Evolutionary conservation across 495 filamentous ascomycete genomes (phyloP).

Genomic region (Apodospora peruviana): DNA sequence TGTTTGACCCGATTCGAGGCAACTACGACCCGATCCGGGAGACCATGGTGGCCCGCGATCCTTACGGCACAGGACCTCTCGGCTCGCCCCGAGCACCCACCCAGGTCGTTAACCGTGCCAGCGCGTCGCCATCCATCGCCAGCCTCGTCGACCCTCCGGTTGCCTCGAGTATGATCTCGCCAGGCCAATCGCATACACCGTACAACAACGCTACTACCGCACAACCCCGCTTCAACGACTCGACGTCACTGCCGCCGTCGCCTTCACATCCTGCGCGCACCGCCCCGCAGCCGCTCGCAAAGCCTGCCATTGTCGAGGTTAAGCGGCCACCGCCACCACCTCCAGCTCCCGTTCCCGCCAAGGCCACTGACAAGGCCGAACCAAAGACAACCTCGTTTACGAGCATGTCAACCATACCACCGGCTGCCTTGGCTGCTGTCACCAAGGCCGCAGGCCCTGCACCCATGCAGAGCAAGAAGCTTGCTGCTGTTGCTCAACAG

Average conservation of each 20-base stretch:
- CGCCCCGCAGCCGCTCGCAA: constrained; percentile 28
- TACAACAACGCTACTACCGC: constrained; percentile 24
- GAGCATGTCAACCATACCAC: constrained; percentile 24
- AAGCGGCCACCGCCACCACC: constrained; percentile 29
- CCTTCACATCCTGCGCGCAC: constrained; percentile 21
- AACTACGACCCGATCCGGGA: constrained; percentile 55
- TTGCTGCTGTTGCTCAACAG: constrained; percentile 27
- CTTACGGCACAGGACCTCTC: constrained; percentile 47
- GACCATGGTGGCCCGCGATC: constrained; percentile 41
- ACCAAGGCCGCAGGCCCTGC: constrained; percentile 4
- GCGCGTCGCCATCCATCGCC: constrained; percentile 82
- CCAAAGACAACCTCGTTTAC: constrained; percentile 33
- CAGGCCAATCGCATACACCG: constrained; percentile 37
- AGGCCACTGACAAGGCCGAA: constrained; percentile 10
- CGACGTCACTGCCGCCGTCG: constrained; percentile 21
- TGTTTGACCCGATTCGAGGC: constrained; percentile 81
- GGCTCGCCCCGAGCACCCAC: constrained; percentile 49
- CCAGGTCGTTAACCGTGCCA: constrained; percentile 58
- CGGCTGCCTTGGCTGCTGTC: constrained; percentile 10
- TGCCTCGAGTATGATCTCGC: constrained; percentile 37
- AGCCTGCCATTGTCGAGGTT: constrained; percentile 26
- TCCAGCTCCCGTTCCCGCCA: constrained; percentile 16
- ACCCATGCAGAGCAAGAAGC: constrained; percentile 24
- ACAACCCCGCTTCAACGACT: constrained; percentile 24
- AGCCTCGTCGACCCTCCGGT: constrained; percentile 78